Conservation (phyloP, 2,329 filamentous ascomycete genomes). For the Rutstroemia sp. region DNA sequence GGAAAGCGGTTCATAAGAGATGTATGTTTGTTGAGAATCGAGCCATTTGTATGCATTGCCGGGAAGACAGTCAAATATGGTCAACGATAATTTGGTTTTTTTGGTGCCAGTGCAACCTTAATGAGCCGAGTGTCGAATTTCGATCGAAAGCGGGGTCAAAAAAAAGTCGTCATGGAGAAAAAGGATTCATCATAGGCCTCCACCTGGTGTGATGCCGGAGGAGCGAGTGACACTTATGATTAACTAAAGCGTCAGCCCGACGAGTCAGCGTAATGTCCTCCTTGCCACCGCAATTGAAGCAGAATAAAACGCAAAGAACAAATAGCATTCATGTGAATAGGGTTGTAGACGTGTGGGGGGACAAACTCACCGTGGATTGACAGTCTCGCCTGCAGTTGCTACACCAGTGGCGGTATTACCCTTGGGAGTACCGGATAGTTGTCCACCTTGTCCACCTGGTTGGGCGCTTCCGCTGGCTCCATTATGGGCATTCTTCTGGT, state of each 20-base stretch:
- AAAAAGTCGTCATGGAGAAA: not conserved
- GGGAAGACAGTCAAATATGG: slow-evolving; percentile 20
- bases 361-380: too few relatives aligned
- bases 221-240: slow-evolving; percentile 61
- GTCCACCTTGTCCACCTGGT: slow-evolving; percentile 46
- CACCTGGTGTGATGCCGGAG: slow-evolving; percentile 60
- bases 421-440: slow-evolving; percentile 37
- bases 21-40: slow-evolving; percentile 9
- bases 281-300: slow-evolving; percentile 65
- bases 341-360: not conserved
- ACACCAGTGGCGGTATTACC: slow-evolving; percentile 41
- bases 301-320: slow-evolving; percentile 78
- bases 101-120: not conserved
- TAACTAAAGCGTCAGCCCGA: slow-evolving; percentile 74
- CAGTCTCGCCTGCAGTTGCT: slow-evolving; percentile 55
- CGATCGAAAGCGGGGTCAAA: not conserved
- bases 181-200: slow-evolving; percentile 1
- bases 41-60: slow-evolving; percentile 12
- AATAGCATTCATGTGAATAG: slow-evolving; percentile 18
- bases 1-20: slow-evolving; percentile 28
- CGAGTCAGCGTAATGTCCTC: slow-evolving; percentile 66
- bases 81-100: slow-evolving; percentile 10
- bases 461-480: slow-evolving; percentile 61
- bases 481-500: slow-evolving; percentile 81
- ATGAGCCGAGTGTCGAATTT: not conserved